These are phyloP conservation scores for Cladosporium sp. DNA, from an alignment of 2,329 filamentous ascomycete genomes.

Conservation along the genomic window DNA sequence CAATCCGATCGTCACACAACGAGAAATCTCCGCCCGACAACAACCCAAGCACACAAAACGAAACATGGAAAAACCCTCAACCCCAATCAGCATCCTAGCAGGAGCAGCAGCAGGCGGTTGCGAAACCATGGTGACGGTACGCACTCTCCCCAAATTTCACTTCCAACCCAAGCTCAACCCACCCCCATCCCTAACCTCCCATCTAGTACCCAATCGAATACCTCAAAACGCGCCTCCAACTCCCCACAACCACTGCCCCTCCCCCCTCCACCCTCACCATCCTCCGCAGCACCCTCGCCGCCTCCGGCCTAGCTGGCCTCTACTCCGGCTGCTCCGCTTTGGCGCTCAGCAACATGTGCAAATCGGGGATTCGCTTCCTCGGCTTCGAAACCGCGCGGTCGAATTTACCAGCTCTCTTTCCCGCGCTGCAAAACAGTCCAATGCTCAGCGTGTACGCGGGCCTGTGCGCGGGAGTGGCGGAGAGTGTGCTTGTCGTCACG, in stretches of 20 bases:
- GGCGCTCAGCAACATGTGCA: conserved; percentile 9
- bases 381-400: conserved; percentile 20
- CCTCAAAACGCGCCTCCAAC: conserved; percentile 15
- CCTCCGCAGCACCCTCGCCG: conserved; percentile 3
- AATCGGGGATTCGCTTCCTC: conserved; percentile 24
- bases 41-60: too few relatives aligned
- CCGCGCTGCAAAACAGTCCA: conserved; percentile 13
- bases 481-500: not conserved
- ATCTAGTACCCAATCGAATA: conserved; percentile 15
- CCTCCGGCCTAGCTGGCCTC: conserved; percentile 3
- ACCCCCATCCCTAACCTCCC: too few relatives aligned
- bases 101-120: conserved; percentile 11
- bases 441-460: conserved; percentile 15
- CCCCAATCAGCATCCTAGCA: conserved; percentile 8
- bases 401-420: conserved; percentile 14
- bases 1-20: too few relatives aligned
- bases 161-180: not conserved
- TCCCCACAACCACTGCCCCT: conserved; percentile 1
- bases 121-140: conserved; percentile 12
- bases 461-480: not conserved
- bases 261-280: conserved; percentile 8
- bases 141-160: not conserved
- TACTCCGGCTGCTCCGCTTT: conserved; percentile 11
- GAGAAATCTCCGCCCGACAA: too few relatives aligned
- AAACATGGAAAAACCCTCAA: conserved; percentile 8